Conservation (phyloP, 2,329 filamentous ascomycete species). For the Trichoderma sp. region DNA sequence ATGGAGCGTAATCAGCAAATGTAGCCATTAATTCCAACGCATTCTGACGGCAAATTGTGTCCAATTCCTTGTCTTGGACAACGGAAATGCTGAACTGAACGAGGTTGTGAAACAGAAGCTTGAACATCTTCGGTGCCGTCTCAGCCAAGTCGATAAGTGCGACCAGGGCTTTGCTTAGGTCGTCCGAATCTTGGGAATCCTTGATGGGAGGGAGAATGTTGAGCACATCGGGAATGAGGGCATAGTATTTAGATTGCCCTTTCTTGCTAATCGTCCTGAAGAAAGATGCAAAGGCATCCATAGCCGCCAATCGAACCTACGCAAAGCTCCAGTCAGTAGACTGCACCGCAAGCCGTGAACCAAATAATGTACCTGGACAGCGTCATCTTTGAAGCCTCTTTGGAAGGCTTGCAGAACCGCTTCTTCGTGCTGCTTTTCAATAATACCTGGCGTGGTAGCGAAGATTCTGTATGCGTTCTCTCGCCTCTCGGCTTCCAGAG, state of each 20-base stretch:
- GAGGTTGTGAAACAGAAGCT: slow-evolving; percentile 86
- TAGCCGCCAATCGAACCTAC: slow-evolving; percentile 86
- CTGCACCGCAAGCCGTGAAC: not conserved
- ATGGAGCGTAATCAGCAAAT: slow-evolving; percentile 91
- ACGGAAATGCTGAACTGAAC: slow-evolving; percentile 93
- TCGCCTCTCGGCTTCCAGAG: slow-evolving; percentile 77
- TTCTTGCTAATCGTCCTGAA: slow-evolving; percentile 91
- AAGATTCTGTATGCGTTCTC: slow-evolving; percentile 96
- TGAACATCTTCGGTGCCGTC: slow-evolving; percentile 96
- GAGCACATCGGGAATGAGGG: slow-evolving; percentile 85
- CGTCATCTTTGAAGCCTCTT: slow-evolving; percentile 87
- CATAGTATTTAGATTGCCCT: slow-evolving; percentile 83
- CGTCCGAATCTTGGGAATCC: slow-evolving; percentile 85
- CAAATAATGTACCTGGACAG: slow-evolving; percentile 66
- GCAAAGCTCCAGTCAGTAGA: not conserved
- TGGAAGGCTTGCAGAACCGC: slow-evolving; percentile 87
- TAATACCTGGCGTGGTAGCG: slow-evolving; percentile 90
- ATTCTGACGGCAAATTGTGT: slow-evolving; percentile 88
- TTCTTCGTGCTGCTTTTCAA: slow-evolving; percentile 93
- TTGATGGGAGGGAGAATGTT: slow-evolving; percentile 95
- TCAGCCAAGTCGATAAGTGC: slow-evolving; percentile 94
- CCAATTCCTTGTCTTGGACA: slow-evolving; percentile 93
- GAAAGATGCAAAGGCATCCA: slow-evolving; percentile 96
- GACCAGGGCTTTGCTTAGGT: slow-evolving; percentile 86
- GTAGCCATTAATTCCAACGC: slow-evolving; percentile 97